phyloP scores from a whole-genome alignment of 768 basidiomycete genomes.

The Leccinum pellstonianum region DNA sequence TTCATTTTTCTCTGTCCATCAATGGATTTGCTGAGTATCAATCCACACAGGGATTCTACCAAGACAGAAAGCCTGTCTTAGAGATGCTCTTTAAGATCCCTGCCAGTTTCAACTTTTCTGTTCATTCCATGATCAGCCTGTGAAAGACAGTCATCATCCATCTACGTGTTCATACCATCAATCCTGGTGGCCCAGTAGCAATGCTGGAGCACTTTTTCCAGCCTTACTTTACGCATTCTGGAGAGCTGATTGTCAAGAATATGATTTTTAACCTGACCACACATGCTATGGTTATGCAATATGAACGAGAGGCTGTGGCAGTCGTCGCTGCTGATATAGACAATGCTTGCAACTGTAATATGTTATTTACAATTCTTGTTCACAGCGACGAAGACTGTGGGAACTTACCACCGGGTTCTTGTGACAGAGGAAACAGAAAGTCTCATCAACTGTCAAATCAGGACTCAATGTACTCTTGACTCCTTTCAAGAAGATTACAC shows the following conservation, averaged over 20 bases:
- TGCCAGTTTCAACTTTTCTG: no score
- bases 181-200: no score
- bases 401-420: background rate
- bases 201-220: no score
- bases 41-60: no score
- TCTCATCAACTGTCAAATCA: background rate
- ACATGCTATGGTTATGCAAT: background rate
- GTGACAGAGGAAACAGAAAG: background rate
- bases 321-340: background rate
- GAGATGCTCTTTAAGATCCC: no score
- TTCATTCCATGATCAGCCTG: no score
- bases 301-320: background rate
- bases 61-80: no score
- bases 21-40: no score
- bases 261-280: background rate
- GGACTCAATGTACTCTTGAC: background rate
- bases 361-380: background rate
- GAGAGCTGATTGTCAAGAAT: background rate
- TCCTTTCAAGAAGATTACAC: background rate
- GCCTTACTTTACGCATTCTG: background rate
- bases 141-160: no score
- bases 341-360: background rate
- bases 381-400: background rate
- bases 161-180: no score
- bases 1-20: no score